These are phyloP conservation scores for Fusarium siculi DNA, from an alignment of 2,329 filamentous ascomycete species.

Conservation along the genomic window DNA sequence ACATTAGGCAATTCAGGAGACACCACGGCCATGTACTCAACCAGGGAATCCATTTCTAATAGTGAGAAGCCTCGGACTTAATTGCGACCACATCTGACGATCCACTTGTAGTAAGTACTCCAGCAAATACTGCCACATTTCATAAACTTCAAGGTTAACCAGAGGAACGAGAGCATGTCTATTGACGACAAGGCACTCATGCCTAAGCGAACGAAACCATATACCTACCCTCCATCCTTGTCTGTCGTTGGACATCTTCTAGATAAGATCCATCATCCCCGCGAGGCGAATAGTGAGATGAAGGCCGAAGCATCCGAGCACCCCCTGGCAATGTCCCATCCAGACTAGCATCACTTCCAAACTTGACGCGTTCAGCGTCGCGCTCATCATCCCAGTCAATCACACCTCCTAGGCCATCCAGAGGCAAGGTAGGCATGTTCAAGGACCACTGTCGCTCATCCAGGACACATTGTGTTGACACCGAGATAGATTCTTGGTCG, in stretches of 20 bases:
- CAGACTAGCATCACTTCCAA: conserved; percentile 50
- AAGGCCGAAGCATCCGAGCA: conserved; percentile 42
- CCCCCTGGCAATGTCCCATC: conserved; percentile 52
- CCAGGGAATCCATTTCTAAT: not conserved
- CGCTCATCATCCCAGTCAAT: conserved; percentile 54
- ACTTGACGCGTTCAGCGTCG: conserved; percentile 46
- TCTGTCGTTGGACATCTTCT: conserved; percentile 43
- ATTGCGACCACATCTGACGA: not conserved
- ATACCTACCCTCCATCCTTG: conserved; percentile 31
- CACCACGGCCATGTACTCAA: not conserved
- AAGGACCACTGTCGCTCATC: conserved; percentile 52
- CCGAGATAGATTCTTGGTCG: conserved; percentile 58
- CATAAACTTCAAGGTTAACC: not conserved
- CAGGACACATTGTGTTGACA: conserved; percentile 51
- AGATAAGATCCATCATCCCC: conserved; percentile 53
- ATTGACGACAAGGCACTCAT: not conserved
- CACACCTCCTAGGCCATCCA: conserved; percentile 53
- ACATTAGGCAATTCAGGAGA: not conserved
- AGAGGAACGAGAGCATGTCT: not conserved
- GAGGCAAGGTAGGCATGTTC: conserved; percentile 46
- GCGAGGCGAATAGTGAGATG: conserved; percentile 52
- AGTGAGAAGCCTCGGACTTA: not conserved
- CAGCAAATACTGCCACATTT: not conserved
- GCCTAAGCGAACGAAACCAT: conserved; percentile 22
- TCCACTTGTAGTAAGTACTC: not conserved